These are phyloP conservation scores for Microbotryum lychnidis-dioicae DNA, from an alignment of 1,284 basidiomycete genomes.

Conservation along the genomic window DNA sequence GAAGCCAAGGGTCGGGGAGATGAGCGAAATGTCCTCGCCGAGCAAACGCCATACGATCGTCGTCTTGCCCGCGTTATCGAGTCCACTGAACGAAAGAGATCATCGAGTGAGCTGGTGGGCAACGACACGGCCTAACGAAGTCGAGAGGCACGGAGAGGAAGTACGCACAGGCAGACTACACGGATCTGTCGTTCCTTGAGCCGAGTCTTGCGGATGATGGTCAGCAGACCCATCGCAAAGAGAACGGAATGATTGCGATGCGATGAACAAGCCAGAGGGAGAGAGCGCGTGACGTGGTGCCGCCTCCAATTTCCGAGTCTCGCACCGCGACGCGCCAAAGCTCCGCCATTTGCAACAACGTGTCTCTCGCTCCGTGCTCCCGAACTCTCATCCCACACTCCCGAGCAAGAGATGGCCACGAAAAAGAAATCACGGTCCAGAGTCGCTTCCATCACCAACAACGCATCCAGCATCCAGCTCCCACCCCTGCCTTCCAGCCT, in stretches of 20 bases:
- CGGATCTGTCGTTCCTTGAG: conserved; percentile 93
- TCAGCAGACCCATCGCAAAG: conserved; percentile 62
- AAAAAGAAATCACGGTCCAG: too few relatives aligned
- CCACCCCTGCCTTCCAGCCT: not conserved
- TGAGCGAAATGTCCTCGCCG: conserved; percentile 73
- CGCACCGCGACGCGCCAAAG: too few relatives aligned
- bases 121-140: not conserved
- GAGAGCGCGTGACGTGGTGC: too few relatives aligned
- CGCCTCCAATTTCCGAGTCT: too few relatives aligned
- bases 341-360: too few relatives aligned
- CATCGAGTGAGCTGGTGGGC: not conserved
- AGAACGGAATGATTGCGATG: too few relatives aligned
- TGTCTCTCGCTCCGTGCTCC: too few relatives aligned
- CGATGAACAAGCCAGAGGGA: too few relatives aligned
- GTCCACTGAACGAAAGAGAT: conserved; percentile 54
- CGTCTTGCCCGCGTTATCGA: conserved; percentile 98
- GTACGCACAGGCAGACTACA: conserved; percentile 78
- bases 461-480: not conserved
- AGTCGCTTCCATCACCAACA: not conserved
- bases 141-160: not conserved
- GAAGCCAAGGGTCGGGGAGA: conserved; percentile 94
- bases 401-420: too few relatives aligned
- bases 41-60: conserved; percentile 93
- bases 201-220: conserved; percentile 93
- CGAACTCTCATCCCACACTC: too few relatives aligned